phyloP scores from a whole-genome alignment of 2,329 filamentous ascomycete genomes.

The Trematosphaeria pertusa region DNA sequence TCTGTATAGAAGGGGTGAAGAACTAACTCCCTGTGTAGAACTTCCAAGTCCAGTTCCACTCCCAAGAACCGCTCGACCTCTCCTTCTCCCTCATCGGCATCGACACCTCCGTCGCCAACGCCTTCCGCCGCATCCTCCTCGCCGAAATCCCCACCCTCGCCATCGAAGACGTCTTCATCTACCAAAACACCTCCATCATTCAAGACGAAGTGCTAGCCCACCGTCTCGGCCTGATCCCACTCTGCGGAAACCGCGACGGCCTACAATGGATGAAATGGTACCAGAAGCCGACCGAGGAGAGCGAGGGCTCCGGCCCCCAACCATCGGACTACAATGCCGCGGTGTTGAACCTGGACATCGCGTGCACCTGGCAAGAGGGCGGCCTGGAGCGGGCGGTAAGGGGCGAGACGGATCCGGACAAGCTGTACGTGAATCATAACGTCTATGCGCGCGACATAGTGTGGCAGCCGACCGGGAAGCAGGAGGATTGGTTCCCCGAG shows the following conservation, averaged over 20 bases:
- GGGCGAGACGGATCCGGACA: conserved; percentile 79
- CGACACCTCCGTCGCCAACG: conserved; percentile 93
- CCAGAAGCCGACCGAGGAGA: conserved; percentile 68
- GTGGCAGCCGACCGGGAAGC: conserved; percentile 76
- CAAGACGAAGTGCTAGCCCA: conserved; percentile 96
- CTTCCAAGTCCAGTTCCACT: conserved; percentile 82
- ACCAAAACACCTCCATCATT: conserved; percentile 97
- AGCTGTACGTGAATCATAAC: conserved; percentile 85
- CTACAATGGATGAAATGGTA: conserved; percentile 85
- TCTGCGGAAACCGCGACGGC: conserved; percentile 79
- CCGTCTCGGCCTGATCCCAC: conserved; percentile 86
- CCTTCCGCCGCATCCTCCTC: conserved; percentile 94
- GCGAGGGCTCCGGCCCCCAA: conserved; percentile 44
- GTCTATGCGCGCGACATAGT: conserved; percentile 64
- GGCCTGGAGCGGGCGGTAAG: conserved; percentile 63
- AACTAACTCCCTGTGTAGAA: too few relatives aligned
- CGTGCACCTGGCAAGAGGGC: conserved; percentile 80
- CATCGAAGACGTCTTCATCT: conserved; percentile 90
- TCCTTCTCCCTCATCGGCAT: conserved; percentile 91
- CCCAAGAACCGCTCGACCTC: conserved; percentile 77
- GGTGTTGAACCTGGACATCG: conserved; percentile 75
- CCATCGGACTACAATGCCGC: conserved; percentile 86
- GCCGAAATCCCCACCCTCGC: conserved; percentile 93
- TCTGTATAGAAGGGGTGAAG: too few relatives aligned
- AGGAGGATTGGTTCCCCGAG: conserved; percentile 37